phyloP scores from a whole-genome alignment of 108 stramenopile species.

The Skeletonema marinoi region DNA sequence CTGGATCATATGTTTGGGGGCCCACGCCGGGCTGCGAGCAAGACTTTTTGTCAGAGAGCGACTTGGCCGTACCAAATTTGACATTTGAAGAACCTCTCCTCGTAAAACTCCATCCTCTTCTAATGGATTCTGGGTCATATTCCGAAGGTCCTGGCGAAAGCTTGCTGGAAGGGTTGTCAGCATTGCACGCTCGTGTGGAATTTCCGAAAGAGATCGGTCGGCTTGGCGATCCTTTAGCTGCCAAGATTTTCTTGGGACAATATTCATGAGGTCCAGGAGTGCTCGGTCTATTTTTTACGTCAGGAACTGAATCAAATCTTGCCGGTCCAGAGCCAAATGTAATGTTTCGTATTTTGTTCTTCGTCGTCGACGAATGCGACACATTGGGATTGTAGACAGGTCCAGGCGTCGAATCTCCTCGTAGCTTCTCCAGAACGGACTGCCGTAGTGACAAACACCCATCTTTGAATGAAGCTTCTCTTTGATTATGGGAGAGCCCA shows the following conservation, averaged over 20 bases:
- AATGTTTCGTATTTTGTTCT: constrained; percentile 36
- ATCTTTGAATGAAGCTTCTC: constrained; percentile 50
- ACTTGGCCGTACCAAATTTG: constrained; percentile 33
- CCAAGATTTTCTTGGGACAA: not conserved
- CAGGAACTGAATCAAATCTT: constrained; percentile 37
- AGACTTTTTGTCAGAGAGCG: constrained; percentile 4
- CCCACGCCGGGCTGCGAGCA: constrained; percentile 25
- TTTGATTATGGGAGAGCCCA: constrained; percentile 16
- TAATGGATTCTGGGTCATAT: constrained; percentile 45
- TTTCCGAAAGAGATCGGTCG: constrained; percentile 41
- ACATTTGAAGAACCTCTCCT: constrained; percentile 28
- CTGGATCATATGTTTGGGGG: constrained; percentile 44
- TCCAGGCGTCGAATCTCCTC: constrained; percentile 25
- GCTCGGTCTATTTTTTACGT: constrained; percentile 12
- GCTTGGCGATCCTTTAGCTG: not conserved
- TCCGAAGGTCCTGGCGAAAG: constrained; percentile 31
- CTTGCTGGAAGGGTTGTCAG: constrained; percentile 1
- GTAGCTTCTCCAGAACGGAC: constrained; percentile 34
- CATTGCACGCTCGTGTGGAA: constrained; percentile 35
- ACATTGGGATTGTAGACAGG: constrained; percentile 49
- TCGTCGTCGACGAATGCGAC: constrained; percentile 1
- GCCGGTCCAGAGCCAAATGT: constrained; percentile 48
- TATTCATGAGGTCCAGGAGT: not conserved
- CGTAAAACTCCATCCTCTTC: constrained; percentile 31
- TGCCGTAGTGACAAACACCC: constrained; percentile 45